Base-by-base conservation (phyloP, 176 grass and related monocot genomes). In the Cenchrus fungigraminus region DNA sequence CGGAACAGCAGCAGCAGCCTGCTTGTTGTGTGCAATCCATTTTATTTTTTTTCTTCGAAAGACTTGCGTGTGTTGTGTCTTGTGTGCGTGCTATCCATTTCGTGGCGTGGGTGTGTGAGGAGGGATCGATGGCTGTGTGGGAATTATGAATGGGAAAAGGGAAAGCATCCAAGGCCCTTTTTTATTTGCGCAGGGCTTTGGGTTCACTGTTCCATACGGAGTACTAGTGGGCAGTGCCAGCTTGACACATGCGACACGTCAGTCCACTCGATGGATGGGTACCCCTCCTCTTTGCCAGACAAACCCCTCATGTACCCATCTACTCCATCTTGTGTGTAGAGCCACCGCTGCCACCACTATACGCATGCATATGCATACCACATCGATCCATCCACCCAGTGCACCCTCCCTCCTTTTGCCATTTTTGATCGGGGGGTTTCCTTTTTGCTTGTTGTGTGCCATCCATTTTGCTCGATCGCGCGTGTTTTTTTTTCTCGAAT, bases 81-180 rank as follows among this genome's bases (percentile, higher is more conserved):
- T 40, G 37, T 56, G 54, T 56, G 17, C 12, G 16, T 62, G 58
- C 28, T 46, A 15, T 74, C 52, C 31, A 9, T 56, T 70, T 53
- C 57, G 51, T 58, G 58, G 15, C 57, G 51, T 58, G 58, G 15
- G 40, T 54, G 67, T 8, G 66, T 32, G 31, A 32, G 0, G 12
- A 15, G 75, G 15, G 43, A 5, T 28, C 19, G 6, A 47, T 42
- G 9, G n/a, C 6, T 13, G 25, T 19, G 20, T 13, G 68, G 55
- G 45, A 70, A 68, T 78, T 71, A 61, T 62, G 52, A 72, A 62
- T 62, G 12, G 5, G 51, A 82, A 77, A 87, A 54, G 55, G 68
- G 84, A 83, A 90, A 87, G 80, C 80, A 90, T 90, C 89, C 89
- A 75, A 87, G 32, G 89, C 68, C 68, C 16, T 17, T 82, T 83